These are phyloP conservation scores for Tolypocladium capitatum DNA, from an alignment of 2,329 filamentous ascomycete species.

Conservation along the genomic window DNA sequence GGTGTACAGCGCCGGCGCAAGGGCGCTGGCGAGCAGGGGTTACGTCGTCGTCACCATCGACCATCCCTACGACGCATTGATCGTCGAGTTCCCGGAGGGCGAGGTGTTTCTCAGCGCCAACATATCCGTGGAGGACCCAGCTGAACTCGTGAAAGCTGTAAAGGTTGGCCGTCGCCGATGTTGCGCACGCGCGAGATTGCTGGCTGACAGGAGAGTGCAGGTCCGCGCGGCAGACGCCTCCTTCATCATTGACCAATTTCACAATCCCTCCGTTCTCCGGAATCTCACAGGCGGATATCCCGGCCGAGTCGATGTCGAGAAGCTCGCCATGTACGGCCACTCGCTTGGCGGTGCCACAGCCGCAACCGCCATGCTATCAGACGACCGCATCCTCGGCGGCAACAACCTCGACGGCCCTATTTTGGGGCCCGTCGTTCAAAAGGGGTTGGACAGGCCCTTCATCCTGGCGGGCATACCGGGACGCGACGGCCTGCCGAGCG, in stretches of 20 bases:
- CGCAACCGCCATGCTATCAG: conserved; percentile 13
- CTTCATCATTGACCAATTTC: conserved; percentile 20
- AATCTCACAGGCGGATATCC: conserved; percentile 1
- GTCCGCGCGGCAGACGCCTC: conserved; percentile 18
- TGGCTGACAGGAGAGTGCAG: conserved; percentile 2
- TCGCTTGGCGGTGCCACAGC: conserved; percentile 22
- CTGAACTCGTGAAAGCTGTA: neutral
- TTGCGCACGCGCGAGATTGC: neutral
- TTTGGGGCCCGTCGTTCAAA: conserved; percentile 7
- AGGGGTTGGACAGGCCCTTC: conserved; percentile 10
- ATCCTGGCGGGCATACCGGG: conserved; percentile 6
- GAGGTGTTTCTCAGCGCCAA: conserved; percentile 8
- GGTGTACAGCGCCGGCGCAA: conserved; percentile 24
- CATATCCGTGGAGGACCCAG: conserved; percentile 6
- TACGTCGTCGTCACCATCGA: conserved; percentile 31
- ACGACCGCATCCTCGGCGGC: conserved; percentile 18
- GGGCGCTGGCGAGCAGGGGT: conserved; percentile 29
- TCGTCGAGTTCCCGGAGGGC: conserved; percentile 29
- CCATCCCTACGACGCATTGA: conserved; percentile 27
- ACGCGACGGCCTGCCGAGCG: conserved; percentile 8
- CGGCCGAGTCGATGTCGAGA: conserved; percentile 3
- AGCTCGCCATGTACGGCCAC: conserved; percentile 18
- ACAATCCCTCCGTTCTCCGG: neutral
- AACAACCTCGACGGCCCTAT: conserved; percentile 24
- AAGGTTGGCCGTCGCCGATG: neutral